Percentiles rank a stretch among this genome's conserved stretches.
phyloP scores from a whole-genome alignment of 1,139 yeast species.

The Diutina rugosa region DNA sequence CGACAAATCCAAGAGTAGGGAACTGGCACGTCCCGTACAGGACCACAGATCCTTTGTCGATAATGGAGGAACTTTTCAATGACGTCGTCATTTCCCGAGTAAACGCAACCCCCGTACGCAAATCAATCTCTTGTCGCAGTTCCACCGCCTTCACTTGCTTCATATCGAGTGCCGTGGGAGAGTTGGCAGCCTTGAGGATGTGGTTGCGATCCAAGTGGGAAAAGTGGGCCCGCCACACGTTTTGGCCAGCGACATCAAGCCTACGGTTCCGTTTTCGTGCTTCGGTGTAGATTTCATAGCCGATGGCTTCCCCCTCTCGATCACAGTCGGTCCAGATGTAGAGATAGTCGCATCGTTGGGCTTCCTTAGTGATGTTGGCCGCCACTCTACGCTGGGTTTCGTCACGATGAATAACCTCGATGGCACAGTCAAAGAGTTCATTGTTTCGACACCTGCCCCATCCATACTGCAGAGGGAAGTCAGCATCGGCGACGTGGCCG shows the following conservation, averaged over 20 bases:
- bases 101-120: conserved; percentile 81
- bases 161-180: conserved; percentile 53
- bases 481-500: conserved; percentile 66
- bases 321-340: conserved; percentile 99
- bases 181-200: conserved; percentile 58
- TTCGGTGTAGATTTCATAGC: conserved; percentile 65
- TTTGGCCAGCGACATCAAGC: conserved; percentile 21
- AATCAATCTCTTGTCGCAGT: conserved; percentile 77
- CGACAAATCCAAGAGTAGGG: conserved; percentile 93
- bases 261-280: conserved; percentile 45
- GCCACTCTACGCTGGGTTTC: conserved; percentile 24
- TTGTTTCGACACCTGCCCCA: conserved; percentile 68
- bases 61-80: conserved; percentile 15
- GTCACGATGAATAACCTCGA: conserved; percentile 19
- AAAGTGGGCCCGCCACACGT: conserved; percentile 65
- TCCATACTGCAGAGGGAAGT: conserved; percentile 46
- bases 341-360: conserved; percentile 43
- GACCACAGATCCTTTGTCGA: conserved; percentile 11
- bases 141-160: conserved; percentile 72
- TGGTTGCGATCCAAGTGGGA: conserved; percentile 78
- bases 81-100: conserved; percentile 61
- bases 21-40: conserved; percentile 96
- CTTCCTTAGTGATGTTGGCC: conserved; percentile 59
- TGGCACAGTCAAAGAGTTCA: conserved; percentile 32
- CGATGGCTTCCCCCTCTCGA: conserved; percentile 95